Conservation (phyloP, 306 rosid species). For the Boehmeria nivea region DNA sequence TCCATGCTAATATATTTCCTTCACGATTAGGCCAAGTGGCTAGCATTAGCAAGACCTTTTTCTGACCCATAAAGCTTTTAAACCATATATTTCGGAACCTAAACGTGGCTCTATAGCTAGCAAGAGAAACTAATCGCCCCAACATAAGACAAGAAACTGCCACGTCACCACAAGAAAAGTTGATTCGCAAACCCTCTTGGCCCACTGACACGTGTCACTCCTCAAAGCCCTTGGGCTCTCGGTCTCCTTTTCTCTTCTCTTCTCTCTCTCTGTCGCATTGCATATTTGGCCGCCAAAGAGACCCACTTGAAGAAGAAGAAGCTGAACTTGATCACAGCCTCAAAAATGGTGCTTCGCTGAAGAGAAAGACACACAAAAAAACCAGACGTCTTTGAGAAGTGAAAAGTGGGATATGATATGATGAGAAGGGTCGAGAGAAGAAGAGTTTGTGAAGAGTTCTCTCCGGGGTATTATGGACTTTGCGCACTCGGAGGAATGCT, state of each 20-base stretch:
- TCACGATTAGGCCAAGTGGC: too few relatives aligned
- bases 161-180: conserved; percentile 5
- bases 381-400: conserved; percentile 1
- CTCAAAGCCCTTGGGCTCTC: too few relatives aligned
- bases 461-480: conserved; percentile 54
- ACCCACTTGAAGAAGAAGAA: too few relatives aligned
- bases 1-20: too few relatives aligned
- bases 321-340: too few relatives aligned
- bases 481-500: conserved; percentile 67
- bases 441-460: conserved; percentile 43
- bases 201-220: neutral
- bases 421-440: conserved; percentile 38
- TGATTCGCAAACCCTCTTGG: neutral
- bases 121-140: conserved; percentile 10
- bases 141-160: neutral
- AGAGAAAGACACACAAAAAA: neutral
- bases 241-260: neutral
- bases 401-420: conserved; percentile 3
- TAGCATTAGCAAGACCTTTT: too few relatives aligned
- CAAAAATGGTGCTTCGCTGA: neutral
- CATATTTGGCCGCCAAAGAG: conserved; percentile 1
- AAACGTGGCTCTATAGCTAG: conserved; percentile 35
- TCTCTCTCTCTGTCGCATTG: too few relatives aligned
- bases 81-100: conserved; percentile 27
- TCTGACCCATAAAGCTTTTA: conserved; percentile 12